Base-by-base conservation (phyloP, 2,329 filamentous ascomycete species). In the Penicillium sp. region DNA sequence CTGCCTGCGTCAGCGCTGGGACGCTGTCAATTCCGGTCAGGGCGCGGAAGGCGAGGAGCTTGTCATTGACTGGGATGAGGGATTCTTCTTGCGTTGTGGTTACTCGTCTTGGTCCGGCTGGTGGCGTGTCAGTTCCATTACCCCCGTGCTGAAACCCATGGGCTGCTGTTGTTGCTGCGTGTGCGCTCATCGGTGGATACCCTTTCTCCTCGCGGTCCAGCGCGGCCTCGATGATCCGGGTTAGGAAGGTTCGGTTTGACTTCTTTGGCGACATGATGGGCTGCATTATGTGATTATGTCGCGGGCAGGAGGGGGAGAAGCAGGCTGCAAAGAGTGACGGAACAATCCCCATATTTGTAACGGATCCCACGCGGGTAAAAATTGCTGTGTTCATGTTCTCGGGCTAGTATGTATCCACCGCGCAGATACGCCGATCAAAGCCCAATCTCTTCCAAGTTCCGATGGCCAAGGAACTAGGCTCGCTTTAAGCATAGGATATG, bases 1-100 rank as follows among this genome's bases (percentile, higher is more conserved):
- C 63, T 14, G 62, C 51, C 5, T 64, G 55, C 1, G 57, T 66
- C 10, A 74, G 61, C 4, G 66, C 61, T 1, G 69, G 66, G 2
- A 67, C 60, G 22, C 59, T 68, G 52, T 68, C 66, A 35, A 74
- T 73, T 16, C 71, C 71, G 1, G 65, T 70, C 31, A 73, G 61
- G 9, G 68, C 65, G 25, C 71, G 69, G 53, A 72, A 74, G 13
- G 69, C 61, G 38, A 70, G 63, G 4, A 73, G 62, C 34, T 71
- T 70, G 51, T 72, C 69, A 37, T 62, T 61, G 22, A 63, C 53
- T 11, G 67, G 67, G 29, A 71, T 65, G 39, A 69, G 60, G 16
- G 51, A 46, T 33, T 57, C 51, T 16, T 55, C 35, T 7, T 67
- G 50, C 25, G 58, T 61, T 13, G 47, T 53, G 0, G 49, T 41